Percentiles rank a stretch among this genome's conserved stretches.
Conservation (phyloP, 78 protist genomes). For the Dictyostelium discoideum region DNA sequence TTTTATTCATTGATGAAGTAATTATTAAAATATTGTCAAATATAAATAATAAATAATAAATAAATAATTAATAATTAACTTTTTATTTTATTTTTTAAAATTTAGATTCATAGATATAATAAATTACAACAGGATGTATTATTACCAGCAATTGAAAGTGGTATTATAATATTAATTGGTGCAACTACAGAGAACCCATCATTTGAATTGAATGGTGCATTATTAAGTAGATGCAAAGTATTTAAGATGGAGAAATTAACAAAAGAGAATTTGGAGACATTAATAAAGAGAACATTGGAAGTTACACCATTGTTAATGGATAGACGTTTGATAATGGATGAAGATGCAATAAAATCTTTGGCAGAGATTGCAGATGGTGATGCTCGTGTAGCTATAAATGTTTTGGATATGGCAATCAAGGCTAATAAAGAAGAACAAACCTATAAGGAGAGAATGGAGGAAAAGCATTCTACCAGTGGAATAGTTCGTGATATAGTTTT, state of each 20-base stretch:
- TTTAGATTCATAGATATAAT: constrained; percentile 67
- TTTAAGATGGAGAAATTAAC: constrained; percentile 37
- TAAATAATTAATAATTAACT: background rate
- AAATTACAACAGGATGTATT: constrained; percentile 87
- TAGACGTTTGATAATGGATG: background rate
- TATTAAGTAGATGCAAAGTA: constrained; percentile 72
- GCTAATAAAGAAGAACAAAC: background rate
- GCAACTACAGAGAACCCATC: constrained; percentile 92
- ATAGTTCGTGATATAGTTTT: background rate
- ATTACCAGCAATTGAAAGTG: constrained; percentile 81
- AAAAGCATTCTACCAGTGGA: background rate
- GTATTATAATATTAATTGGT: constrained; percentile 84
- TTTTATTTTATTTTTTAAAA: background rate
- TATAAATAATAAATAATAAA: background rate
- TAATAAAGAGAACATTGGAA: constrained; percentile 48
- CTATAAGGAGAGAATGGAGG: background rate
- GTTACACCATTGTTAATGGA: constrained; percentile 2
- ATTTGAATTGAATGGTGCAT: constrained; percentile 77
- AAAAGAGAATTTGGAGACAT: background rate
- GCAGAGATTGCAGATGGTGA: constrained; percentile 79
- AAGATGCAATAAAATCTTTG: background rate
- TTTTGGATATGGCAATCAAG: constrained; percentile 43
- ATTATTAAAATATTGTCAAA: background rate
- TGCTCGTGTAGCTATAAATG: constrained; percentile 78
- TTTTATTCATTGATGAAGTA: constrained; percentile 82